Conservation (phyloP, 208 protist species). For the Acanthamoeba healyi region DNA sequence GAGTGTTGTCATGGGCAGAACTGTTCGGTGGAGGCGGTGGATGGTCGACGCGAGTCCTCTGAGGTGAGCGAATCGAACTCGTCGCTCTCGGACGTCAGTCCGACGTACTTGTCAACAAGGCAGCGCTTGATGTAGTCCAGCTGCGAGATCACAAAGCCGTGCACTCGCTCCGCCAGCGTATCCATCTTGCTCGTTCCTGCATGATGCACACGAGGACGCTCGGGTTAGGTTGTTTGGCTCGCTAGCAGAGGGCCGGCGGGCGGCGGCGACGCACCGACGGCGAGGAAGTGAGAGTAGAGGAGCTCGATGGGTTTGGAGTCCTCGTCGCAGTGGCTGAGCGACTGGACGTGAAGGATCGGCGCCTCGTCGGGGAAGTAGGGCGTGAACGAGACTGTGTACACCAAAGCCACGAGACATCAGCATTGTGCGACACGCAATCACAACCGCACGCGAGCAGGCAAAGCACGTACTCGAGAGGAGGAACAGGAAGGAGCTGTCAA, state of each 20-base stretch:
- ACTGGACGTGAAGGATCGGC: conserved; percentile 29
- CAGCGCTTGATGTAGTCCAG: background rate
- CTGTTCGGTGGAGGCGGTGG: background rate
- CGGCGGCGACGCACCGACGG: background rate
- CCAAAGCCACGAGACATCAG: background rate
- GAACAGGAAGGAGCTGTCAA: conserved; percentile 62
- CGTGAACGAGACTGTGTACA: conserved; percentile 21
- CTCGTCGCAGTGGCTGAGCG: conserved; percentile 19
- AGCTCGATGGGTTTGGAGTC: conserved; percentile 4
- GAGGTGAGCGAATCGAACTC: background rate
- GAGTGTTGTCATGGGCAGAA: background rate
- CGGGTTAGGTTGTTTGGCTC: background rate
- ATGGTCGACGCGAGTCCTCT: background rate
- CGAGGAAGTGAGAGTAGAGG: conserved; percentile 38
- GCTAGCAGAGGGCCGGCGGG: too few relatives aligned
- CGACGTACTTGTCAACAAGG: background rate
- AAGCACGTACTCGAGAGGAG: conserved; percentile 2
- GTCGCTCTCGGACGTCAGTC: background rate
- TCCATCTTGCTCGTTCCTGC: conserved; percentile 35
- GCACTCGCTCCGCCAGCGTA: conserved; percentile 23
- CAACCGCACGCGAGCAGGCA: background rate
- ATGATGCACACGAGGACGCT: background rate
- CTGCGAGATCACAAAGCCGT: conserved; percentile 17
- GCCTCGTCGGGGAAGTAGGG: conserved; percentile 60
- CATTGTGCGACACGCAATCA: background rate